Evolutionary conservation across 2,329 filamentous ascomycete species (phyloP), one percentile per base, ranked within the genome.

Genomic region (Exophiala alcalophila): DNA sequence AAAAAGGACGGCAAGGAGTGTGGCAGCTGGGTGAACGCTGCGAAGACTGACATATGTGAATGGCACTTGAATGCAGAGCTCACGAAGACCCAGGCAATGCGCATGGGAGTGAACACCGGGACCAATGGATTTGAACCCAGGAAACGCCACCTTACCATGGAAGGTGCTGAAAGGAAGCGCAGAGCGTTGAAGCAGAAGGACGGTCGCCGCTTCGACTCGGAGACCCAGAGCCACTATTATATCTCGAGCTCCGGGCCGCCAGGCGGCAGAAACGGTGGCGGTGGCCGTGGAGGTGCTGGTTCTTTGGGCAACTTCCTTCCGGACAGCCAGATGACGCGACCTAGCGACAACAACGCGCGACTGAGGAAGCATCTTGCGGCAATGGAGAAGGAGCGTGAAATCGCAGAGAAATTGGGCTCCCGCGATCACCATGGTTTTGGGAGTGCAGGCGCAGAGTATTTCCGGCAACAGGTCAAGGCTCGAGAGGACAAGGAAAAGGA

Each of bases 21-120:
- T 64, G 80, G 77, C 23, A 70, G 78, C 19, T 98, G 92, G 92
- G 75, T 98, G 47, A 91, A 98, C 63, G 80, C 78, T 53, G 81
- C 88, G 39, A 86, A 89, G 57, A 95, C 90, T 0, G 83, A 94
- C 56, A 87, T 85, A 61, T 98, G 92, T 67, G 89, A 95, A 53
- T 98, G 84, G 56, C 92, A 98, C 64, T 80, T 94, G 54, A 89
- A 94, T 56, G 71, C 87, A 18, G 83, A 87, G 18, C 69, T 97
- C 3, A 77, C 81, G 40, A 90, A 86, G 60, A 77, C 80, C 59
- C 73, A 78, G 20, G 71, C 78, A 8, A 71, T 74, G 1, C 76
- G 90, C 24, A 82, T 90, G 71, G 89, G 94, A 59, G 75, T 96
- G 48, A 94, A 90, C 59, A 77, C 74, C 9, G 83, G 81, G 64